phyloP scores from a whole-genome alignment of 2,329 filamentous ascomycete species.

The Cryphonectria japonica region DNA sequence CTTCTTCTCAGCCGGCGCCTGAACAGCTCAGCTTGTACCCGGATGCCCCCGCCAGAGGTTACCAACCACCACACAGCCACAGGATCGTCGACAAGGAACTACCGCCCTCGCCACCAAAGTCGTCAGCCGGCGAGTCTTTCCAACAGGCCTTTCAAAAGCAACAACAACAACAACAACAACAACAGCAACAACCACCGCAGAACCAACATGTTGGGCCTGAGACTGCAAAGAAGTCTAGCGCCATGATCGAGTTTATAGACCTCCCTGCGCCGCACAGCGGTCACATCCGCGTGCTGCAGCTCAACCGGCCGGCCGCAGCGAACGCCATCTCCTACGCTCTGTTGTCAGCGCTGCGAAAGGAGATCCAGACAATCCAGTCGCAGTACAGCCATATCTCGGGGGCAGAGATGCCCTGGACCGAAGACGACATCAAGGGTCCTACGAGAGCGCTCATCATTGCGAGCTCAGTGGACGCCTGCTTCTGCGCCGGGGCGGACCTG shows the following conservation, averaged over 20 bases:
- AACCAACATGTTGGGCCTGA: constrained; percentile 7
- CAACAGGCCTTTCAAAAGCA: constrained; percentile 16
- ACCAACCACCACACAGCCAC: constrained; percentile 15
- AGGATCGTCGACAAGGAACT: constrained; percentile 25
- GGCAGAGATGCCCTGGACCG: constrained; percentile 52
- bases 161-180: constrained; percentile 9
- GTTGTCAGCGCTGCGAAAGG: constrained; percentile 69
- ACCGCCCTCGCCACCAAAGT: constrained; percentile 27
- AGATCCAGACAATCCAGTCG: constrained; percentile 72
- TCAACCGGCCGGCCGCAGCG: constrained; percentile 82
- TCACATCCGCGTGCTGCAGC: constrained; percentile 82
- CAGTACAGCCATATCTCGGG: constrained; percentile 61
- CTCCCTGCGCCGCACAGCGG: constrained; percentile 79
- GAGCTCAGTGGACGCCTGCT: constrained; percentile 80
- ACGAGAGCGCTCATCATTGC: constrained; percentile 84
- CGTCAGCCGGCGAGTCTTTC: constrained; percentile 23
- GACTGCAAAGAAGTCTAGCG: constrained; percentile 12
- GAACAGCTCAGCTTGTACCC: neutral
- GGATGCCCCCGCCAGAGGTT: neutral
- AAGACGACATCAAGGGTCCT: constrained; percentile 52
- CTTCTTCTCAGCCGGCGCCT: constrained; percentile 3
- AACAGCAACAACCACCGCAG: constrained; percentile 9
- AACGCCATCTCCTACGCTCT: constrained; percentile 88
- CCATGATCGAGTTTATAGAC: constrained; percentile 71
- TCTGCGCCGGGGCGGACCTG: constrained; percentile 93